Base-by-base conservation (phyloP, 2,329 filamentous ascomycete genomes). In the Aureobasidium zeae region DNA sequence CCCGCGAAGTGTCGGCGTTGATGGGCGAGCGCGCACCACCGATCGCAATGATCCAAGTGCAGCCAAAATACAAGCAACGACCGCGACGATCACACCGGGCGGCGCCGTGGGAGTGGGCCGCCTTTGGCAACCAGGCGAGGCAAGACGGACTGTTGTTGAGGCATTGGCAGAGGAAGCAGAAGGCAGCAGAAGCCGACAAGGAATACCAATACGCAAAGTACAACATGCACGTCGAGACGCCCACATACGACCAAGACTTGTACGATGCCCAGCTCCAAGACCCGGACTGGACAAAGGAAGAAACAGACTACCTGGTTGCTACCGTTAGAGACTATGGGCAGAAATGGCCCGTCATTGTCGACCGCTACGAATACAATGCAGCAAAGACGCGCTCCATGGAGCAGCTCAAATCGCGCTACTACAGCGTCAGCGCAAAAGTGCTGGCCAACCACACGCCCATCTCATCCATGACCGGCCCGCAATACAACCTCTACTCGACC, bases 331-430 rank as follows among this genome's bases (percentile, higher is more conserved):
- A 88, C 34, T 94, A 80, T 57, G 86, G 94, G 57, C 72, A 94
- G 48, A 81, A 91, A 52, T 98, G 91, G 87, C 75, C 89, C 3
- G 63, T 96, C 12, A 85, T 98, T 48, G 86, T 82, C 71, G 91
- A 98, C 62, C 83, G 89, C 46, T 98, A 95, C 65, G 85, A 94
- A 43, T 94, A 77, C 60, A 65, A 72, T 35, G 66, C 67, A 2
- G 55, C 55, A 19, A 74, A 71, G 45, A 61, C 65, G 6, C 77
- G 91, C 30, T 80, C 77, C 1, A 79, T 95, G 71, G 91, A 98
- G 61, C 86, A 94, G 49, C 69, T 98, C 48, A 98, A 98, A 63
- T 75, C 81, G 12, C 77, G 91, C 42, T 96, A 94, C 65, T 98
- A 96, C 63, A 77, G 81, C 44, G 77, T 96, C 25, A 85, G 83